phyloP scores from a whole-genome alignment of 1,284 basidiomycete genomes.

The Cryptococcus sp. region DNA sequence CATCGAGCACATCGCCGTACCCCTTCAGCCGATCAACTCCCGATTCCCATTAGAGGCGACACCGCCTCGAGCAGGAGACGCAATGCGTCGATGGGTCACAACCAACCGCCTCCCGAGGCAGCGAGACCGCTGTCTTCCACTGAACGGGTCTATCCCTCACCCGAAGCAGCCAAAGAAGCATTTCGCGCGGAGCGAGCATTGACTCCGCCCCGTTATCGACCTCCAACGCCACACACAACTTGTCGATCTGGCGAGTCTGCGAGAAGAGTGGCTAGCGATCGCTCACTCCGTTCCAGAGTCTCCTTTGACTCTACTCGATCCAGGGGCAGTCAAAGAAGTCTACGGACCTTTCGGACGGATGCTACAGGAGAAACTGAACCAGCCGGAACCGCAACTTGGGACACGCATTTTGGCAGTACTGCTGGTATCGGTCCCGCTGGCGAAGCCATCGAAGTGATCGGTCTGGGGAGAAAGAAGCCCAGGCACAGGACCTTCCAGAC shows the following conservation, averaged over 20 bases:
- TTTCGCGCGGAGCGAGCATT: slow-evolving; percentile 26
- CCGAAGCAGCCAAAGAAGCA: slow-evolving; percentile 29
- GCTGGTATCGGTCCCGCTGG: slow-evolving; percentile 34
- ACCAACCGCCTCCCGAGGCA: too few relatives aligned
- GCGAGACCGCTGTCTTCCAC: slow-evolving; percentile 15
- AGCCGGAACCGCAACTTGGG: slow-evolving; percentile 12
- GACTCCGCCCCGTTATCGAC: slow-evolving; percentile 23
- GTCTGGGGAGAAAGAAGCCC: slow-evolving; percentile 37
- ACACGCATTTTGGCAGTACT: slow-evolving; percentile 30
- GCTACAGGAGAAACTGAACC: slow-evolving; percentile 3
- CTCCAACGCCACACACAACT: slow-evolving; percentile 33
- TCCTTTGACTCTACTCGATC: slow-evolving; percentile 31
- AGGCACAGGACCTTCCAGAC: slow-evolving; percentile 35
- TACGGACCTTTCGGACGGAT: slow-evolving; percentile 1
- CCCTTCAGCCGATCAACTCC: too few relatives aligned
- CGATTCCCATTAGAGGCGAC: too few relatives aligned
- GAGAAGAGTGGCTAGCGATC: slow-evolving; percentile 9
- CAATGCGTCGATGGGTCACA: too few relatives aligned
- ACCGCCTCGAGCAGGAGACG: too few relatives aligned
- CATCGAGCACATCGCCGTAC: too few relatives aligned
- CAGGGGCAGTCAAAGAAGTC: slow-evolving; percentile 9
- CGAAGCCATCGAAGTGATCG: slow-evolving; percentile 43
- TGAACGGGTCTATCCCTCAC: slow-evolving; percentile 35
- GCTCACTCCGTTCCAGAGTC: slow-evolving; percentile 26
- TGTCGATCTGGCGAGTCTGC: slow-evolving; percentile 1